Percentiles rank a stretch among this genome's conserved stretches.
Evolutionary conservation across 176 grass and related monocot genomes (phyloP).

Genomic region (Canna indica): DNA sequence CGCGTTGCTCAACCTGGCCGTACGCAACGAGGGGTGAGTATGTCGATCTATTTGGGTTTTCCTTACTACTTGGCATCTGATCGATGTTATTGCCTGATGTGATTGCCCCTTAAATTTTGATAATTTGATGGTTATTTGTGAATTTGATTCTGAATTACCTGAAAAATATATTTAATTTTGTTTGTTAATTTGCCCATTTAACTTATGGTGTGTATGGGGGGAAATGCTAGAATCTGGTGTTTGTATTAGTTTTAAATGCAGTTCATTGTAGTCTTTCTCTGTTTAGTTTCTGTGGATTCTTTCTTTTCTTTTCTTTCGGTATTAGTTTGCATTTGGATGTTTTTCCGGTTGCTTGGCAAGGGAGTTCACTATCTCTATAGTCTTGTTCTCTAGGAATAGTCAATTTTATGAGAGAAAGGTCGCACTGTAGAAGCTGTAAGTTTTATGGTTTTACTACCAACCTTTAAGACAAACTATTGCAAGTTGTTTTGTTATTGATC

Average conservation of each 20-base stretch:
- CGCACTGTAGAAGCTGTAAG: neutral
- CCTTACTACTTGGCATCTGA: neutral
- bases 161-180: neutral
- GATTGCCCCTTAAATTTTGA: neutral
- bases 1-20: constrained; percentile 23
- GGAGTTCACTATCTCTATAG: no score
- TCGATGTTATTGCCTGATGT: neutral
- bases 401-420: neutral
- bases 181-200: neutral
- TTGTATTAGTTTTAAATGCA: no score
- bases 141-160: neutral
- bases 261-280: no score
- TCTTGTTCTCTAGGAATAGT: neutral
- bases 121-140: neutral
- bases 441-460: neutral
- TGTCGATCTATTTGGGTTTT: neutral
- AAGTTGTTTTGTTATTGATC: no score
- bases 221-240: no score
- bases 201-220: no score
- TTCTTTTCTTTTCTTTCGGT: no score
- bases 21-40: constrained; percentile 18
- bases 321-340: no score
- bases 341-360: no score
- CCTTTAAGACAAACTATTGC: no score
- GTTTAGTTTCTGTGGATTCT: no score